A percentile compares a stretch with the other conserved stretches of the same genome.
These are phyloP conservation scores for Naganishia vaughanmartiniae DNA, from an alignment of 768 basidiomycete genomes.

Conservation along the genomic window DNA sequence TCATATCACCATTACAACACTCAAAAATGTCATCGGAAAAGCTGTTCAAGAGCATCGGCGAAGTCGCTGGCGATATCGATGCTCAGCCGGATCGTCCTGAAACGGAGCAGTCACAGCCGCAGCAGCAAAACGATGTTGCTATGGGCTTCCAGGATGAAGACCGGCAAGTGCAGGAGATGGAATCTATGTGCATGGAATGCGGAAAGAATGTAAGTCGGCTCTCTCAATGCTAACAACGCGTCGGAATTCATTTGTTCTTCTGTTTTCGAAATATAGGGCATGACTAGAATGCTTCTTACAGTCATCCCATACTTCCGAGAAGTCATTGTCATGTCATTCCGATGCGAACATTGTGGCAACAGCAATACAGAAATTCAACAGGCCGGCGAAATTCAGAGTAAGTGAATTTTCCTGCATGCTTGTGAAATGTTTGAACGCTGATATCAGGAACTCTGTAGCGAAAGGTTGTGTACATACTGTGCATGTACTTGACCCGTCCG, in stretches of 20 bases:
- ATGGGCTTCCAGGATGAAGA: conserved; percentile 55
- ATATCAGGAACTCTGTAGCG: conserved; percentile 56
- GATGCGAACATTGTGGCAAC: conserved; percentile 86
- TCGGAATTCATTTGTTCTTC: not conserved
- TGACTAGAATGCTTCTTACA: conserved; percentile 82
- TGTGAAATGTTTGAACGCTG: not conserved
- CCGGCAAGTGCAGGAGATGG: conserved; percentile 73
- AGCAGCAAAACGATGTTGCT: conserved; percentile 17
- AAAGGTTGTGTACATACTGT: conserved; percentile 79
- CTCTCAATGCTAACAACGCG: not conserved
- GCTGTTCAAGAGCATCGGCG: conserved; percentile 64
- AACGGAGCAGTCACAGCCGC: conserved; percentile 19
- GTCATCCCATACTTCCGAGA: conserved; percentile 93
- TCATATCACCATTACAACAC: not conserved
- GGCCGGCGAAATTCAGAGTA: conserved; percentile 80
- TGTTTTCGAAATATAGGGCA: conserved; percentile 60
- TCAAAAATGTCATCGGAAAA: conserved; percentile 36
- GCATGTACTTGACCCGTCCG: conserved; percentile 67
- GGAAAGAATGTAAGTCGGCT: conserved; percentile 70
- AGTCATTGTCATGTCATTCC: conserved; percentile 93
- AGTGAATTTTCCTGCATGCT: conserved; percentile 38
- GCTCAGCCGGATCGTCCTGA: conserved; percentile 46
- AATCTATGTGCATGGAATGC: conserved; percentile 92
- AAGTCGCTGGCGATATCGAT: conserved; percentile 60
- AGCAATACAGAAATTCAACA: conserved; percentile 92